Base-by-base conservation (phyloP, 345 rosid genomes). In the Brassica rapa region DNA sequence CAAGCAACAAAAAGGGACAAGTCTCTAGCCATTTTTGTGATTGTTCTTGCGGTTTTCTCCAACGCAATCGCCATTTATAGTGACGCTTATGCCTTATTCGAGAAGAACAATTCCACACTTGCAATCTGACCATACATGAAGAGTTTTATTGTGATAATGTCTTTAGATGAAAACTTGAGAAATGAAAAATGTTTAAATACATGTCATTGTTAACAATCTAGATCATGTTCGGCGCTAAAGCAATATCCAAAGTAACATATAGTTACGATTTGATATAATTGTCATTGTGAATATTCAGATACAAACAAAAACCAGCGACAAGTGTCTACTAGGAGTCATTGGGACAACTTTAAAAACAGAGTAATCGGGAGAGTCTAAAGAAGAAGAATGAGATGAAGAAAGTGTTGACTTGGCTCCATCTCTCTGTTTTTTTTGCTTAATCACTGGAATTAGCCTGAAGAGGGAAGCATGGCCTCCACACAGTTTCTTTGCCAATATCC, bases 401-500 rank as follows among this genome's bases (percentile, higher is more conserved):
- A 29, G 15, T 46, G 68, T 43, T 64, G 53, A 64, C 66, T 21
- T 23, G 16, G 39, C 66, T 77, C 23, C 66, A 78, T 56, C n/a
- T 46, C n/a, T 11, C 53, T 46, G 15, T 46, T 46, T 16, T 46
- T 46, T 15, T 4, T 46, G 53, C 53, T 46, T 46, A 46, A 14
- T 46, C 55, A 14, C 78, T 79, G 43, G 78, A 79, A 6, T 60
- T 64, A 60, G 82, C 64, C 19, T 73, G 70, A 15, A 73, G 73
- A 61, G 91, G 91, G 25, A 88, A 73, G 9, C 96, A 92, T 4
- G 98, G 97, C 70, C 97, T 87, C 97, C 97, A 94, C 21, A 85
- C 79, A 2, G 97, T 92, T 72, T 86, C 92, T 23, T 80, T 81
- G 25, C 97, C 97, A 8, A 85, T 62, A 86, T 94, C 97, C 98